Conservation (phyloP, 2,329 filamentous ascomycete genomes). For the Lachnellula arida region DNA sequence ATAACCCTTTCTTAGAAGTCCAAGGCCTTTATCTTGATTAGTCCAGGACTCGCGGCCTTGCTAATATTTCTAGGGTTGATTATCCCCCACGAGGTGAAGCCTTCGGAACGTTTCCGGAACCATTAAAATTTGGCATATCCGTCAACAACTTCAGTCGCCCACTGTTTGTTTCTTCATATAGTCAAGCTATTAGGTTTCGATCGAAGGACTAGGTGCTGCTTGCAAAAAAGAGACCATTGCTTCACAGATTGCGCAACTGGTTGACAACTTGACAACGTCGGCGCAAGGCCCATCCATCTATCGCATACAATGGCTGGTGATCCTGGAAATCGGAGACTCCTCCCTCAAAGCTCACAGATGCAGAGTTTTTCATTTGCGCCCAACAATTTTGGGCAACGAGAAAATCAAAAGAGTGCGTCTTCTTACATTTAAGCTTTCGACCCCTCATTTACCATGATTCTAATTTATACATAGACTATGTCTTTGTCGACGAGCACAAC, state of each 20-base stretch:
- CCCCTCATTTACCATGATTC: constrained; percentile 12
- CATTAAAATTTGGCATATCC: constrained; percentile 20
- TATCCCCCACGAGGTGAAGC: constrained; percentile 14
- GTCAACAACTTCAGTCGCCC: constrained; percentile 14
- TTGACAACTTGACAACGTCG: constrained; percentile 9
- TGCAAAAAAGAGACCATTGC: neutral
- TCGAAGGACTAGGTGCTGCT: neutral
- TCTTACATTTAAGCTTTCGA: neutral
- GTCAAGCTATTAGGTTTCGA: constrained; percentile 7
- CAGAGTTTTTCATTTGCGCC: constrained; percentile 74
- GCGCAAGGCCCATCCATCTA: neutral
- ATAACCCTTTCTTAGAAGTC: constrained; percentile 17
- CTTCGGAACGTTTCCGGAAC: constrained; percentile 19
- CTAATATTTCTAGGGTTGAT: constrained; percentile 22
- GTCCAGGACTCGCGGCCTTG: constrained; percentile 24
- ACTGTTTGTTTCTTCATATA: constrained; percentile 9
- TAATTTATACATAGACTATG: constrained; percentile 68
- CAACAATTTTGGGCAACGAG: constrained; percentile 57
- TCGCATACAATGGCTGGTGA: constrained; percentile 55
- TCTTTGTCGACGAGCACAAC: constrained; percentile 98
- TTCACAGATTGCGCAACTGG: neutral
- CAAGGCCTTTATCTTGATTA: constrained; percentile 18
- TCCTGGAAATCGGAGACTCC: constrained; percentile 53
- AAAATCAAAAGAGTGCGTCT: constrained; percentile 77
- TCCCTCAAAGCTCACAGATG: constrained; percentile 66